Base-by-base conservation (phyloP, 1,284 basidiomycete genomes). In the Cutaneotrichosporon arboriforme region DNA sequence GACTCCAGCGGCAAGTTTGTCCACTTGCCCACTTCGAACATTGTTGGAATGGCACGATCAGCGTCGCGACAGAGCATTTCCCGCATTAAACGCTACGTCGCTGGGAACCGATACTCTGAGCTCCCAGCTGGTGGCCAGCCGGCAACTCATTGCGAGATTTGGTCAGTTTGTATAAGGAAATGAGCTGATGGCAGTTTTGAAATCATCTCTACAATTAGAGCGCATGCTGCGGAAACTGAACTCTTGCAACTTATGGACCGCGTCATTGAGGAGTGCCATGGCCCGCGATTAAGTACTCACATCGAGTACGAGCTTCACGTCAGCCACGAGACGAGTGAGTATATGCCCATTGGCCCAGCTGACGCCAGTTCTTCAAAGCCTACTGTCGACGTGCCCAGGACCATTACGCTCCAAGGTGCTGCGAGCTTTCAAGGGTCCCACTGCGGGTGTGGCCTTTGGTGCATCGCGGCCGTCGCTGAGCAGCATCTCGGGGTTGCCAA, bases 51-150 rank as follows among this genome's bases (percentile, higher is more conserved):
- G 71, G 90, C 92, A 9, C 80, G 91, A 43, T 78, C 89, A 38
- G 90, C 90, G 15, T 89, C 88, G 0, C 79, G 87, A 52, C 81
- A 80, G 14, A 82, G 82, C 44, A 81, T 83, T 46, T 83, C 82
- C 61, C 79, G 93, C 38, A 90, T 96, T 72, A 97, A 97, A 74
- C 81, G 92, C 15, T 96, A 87, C 74, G 87, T 91, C 72, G 84
- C 94, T 33, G 81, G 84, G 31, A 81, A 85, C 56, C 82, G 84
- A 10, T 91, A 84, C 50, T 46, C 60, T 0, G 67, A 73, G 34
- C 57, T 66, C 10, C 57, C 65, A 1, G 56, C 69, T 8, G 75
- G 72, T 9, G 70, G 74, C 0, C 75, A 77, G 48, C 75, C 75
- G 0, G 55, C 55, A 4, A 57, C 66, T 0, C 57, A 61, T 8